These are phyloP conservation scores for Trichoderma sp. DNA, from an alignment of 2,329 filamentous ascomycete genomes.

Conservation along the genomic window DNA sequence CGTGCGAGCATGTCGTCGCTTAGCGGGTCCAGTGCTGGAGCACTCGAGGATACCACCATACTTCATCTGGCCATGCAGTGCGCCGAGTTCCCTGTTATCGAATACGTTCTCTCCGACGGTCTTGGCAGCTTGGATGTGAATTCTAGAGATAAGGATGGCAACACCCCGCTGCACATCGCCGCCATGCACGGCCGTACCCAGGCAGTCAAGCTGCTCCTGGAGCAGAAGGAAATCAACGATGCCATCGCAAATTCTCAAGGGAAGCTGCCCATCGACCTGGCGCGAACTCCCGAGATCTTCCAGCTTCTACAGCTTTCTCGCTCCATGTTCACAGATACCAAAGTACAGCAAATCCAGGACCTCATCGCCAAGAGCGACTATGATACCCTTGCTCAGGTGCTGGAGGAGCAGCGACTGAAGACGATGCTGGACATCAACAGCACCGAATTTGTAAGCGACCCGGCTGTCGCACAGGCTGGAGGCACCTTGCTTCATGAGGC, in stretches of 20 bases:
- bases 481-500: slow-evolving; percentile 94
- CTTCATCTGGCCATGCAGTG: slow-evolving; percentile 95
- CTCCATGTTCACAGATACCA: slow-evolving; percentile 85
- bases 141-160: slow-evolving; percentile 87
- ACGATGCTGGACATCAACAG: slow-evolving; percentile 91
- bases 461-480: slow-evolving; percentile 74
- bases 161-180: slow-evolving; percentile 88
- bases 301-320: slow-evolving; percentile 89
- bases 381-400: slow-evolving; percentile 71
- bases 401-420: slow-evolving; percentile 84
- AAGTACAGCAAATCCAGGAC: slow-evolving; percentile 80
- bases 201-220: slow-evolving; percentile 80
- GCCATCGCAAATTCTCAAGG: slow-evolving; percentile 81
- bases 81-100: slow-evolving; percentile 87
- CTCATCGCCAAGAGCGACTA: slow-evolving; percentile 75
- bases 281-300: slow-evolving; percentile 91
- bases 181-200: slow-evolving; percentile 77
- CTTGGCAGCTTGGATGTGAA: slow-evolving; percentile 75
- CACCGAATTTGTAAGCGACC: slow-evolving; percentile 82
- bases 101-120: slow-evolving; percentile 85
- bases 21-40: slow-evolving; percentile 42
- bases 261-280: slow-evolving; percentile 83
- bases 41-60: slow-evolving; percentile 81
- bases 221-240: slow-evolving; percentile 84
- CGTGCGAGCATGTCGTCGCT: slow-evolving; percentile 60